Evolutionary conservation across 1,284 basidiomycete genomes (phyloP), one percentile per base, ranked within the genome.

Genomic region (Mycena citricolor): DNA sequence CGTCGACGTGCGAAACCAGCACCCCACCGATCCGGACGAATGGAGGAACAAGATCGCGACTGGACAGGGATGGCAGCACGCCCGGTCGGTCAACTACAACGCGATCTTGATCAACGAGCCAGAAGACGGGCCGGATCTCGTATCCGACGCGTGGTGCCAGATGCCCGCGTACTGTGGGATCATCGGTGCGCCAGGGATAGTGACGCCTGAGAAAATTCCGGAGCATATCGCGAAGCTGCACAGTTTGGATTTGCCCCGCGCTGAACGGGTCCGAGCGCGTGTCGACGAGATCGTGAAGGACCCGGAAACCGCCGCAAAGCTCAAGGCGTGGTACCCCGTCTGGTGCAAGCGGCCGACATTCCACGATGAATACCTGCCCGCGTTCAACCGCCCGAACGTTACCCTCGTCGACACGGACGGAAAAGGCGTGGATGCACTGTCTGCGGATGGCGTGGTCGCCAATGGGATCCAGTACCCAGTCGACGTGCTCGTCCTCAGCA

Each of bases 401-500:
- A 48, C 39, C 17, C 36, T 56, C 8, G 54, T 56, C 14, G 54
- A 56, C 44, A 56, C 52, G 2, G 49, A 54, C 20, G 55, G 52
- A n/a, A 44, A 42, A 16, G 53, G 55, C 8, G 43, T 53, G 4
- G 52, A 54, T 0, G 11, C 22, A 1, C 10, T 50, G 32, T 47
- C 51, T 4, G 25, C 29, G 1, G 14, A 34, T 2, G 53, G 36
- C 0, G 8, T 54, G 10, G 47, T 55, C 17, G 52, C 38, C 8
- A 46, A 48, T 19, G 52, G 52, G 19, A 19, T 22, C 23, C 24
- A 26, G 28, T 52, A 52, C 29, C 47, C 54, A 0, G n/a, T 54
- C 21, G 54, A 56, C 16, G 23, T 56, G 1, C 47, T 56, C 5
- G 35, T 56, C 11, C 47, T 56, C 23, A 32, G 37, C 20, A 54